Evolutionary conservation across 108 stramenopile species (phyloP).

Genomic region (Parietichytrium sp.): DNA sequence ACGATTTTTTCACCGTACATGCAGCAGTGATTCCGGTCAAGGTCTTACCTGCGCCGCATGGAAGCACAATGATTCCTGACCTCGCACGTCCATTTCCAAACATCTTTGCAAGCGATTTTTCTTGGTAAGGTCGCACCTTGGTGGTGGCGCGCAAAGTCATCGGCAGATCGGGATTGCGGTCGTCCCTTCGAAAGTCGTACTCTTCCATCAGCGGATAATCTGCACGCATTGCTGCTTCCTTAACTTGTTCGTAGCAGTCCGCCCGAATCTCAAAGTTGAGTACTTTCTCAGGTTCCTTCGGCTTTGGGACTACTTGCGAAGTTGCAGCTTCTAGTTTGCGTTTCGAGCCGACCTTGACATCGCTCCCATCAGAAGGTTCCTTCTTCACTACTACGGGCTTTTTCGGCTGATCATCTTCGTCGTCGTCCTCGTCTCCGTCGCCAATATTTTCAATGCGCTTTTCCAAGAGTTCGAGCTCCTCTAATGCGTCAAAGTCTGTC

Average conservation of each 20-base stretch:
- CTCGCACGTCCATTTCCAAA: slow-evolving; percentile 98
- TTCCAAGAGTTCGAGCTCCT: slow-evolving; percentile 17
- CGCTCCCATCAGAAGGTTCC: not conserved
- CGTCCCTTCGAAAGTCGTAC: slow-evolving; percentile 94
- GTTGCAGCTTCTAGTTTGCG: not conserved
- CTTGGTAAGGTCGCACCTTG: slow-evolving; percentile 91
- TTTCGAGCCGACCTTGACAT: not conserved
- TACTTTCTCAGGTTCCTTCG: not conserved
- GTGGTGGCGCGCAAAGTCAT: slow-evolving; percentile 90
- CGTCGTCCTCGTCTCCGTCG: not conserved
- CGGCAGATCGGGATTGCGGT: slow-evolving; percentile 74
- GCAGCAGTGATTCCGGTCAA: slow-evolving; percentile 97
- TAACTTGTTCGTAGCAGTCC: slow-evolving; percentile 26
- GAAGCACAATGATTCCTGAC: slow-evolving; percentile 96
- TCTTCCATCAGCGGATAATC: slow-evolving; percentile 76
- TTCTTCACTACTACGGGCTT: no score
- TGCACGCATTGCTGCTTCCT: not conserved
- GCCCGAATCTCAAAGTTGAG: slow-evolving; percentile 27
- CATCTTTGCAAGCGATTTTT: slow-evolving; percentile 78
- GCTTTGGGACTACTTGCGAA: not conserved
- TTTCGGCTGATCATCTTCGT: not conserved
- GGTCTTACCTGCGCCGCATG: slow-evolving; percentile 97
- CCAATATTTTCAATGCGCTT: not conserved
- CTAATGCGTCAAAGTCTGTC: slow-evolving; percentile 14
- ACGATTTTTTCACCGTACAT: slow-evolving; percentile 91